These are phyloP conservation scores for Talaromyces sp. DNA, from an alignment of 2,329 filamentous ascomycete species.

Conservation along the genomic window DNA sequence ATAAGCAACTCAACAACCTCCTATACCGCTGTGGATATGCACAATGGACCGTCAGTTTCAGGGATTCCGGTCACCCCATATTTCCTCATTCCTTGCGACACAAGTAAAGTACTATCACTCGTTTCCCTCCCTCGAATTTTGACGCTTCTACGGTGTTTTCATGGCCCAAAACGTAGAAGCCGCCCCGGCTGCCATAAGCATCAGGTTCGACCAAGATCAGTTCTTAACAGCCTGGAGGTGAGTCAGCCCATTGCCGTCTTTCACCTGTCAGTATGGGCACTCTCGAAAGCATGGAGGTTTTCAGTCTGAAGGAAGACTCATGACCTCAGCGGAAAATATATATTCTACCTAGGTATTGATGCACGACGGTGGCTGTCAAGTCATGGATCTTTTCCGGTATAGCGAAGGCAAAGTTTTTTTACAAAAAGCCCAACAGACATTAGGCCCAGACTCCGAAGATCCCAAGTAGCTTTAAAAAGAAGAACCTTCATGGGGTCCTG, in stretches of 20 bases:
- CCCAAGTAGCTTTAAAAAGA: not conserved
- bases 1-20: not conserved
- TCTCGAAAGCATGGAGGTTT: not conserved
- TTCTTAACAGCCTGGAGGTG: not conserved
- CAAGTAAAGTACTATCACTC: not conserved
- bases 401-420: not conserved
- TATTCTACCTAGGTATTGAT: not conserved
- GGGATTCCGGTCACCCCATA: not conserved
- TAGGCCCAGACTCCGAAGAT: not conserved
- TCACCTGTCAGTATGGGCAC: not conserved
- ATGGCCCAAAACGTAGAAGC: not conserved
- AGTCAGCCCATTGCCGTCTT: not conserved
- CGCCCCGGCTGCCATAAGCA: not conserved
- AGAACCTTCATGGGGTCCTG: not conserved
- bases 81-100: not conserved
- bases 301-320: not conserved
- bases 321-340: not conserved
- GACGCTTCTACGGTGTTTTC: not conserved
- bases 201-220: not conserved
- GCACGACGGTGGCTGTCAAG: no score
- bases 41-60: not conserved
- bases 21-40: not conserved
- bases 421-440: no score
- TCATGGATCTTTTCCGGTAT: not conserved
- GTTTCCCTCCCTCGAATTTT: no score